Evolutionary conservation across 202 grass and related monocot genomes (phyloP), one percentile per base, ranked within the genome.

Genomic region (Panicum virgatum): DNA sequence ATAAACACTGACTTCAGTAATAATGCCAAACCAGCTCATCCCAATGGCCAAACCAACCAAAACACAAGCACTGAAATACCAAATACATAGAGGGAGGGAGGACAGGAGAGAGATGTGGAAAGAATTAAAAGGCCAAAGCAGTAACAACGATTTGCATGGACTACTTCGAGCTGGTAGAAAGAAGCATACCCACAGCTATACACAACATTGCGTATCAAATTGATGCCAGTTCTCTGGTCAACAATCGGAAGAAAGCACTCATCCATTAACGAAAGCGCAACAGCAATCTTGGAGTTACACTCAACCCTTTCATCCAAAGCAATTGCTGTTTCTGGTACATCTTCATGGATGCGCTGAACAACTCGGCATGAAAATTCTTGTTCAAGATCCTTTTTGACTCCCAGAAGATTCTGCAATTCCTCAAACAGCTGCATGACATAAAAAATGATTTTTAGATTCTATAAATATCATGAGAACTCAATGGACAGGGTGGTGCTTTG

Each of bases 161-260:
- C 48, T 63, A 66, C 20, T 9, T 34, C 8, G 20, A 50, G 43
- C 20, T 62, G 59, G n/a, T 62, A 83, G 57, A 66, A 88, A 82
- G 59, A 81, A 90, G 77, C 96, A 23, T 94, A 99, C 96, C 89
- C 91, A 75, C 96, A 94, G 77, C 89, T 92, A 78, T 96, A 96
- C 38, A 99, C 74, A 63, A 92, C 93, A 89, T 99, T 99, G 77
- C 50, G 93, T 78, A 99, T 91, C 74, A 99, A 83, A 59, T 94
- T 89, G 86, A 99, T 94, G 50, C 96, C 93, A 87, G 93, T 96
- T 89, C 96, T 90, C 80, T 96, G 85, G 85, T 99, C 96, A 87
- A 93, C 39, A 66, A 99, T 92, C 1, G 96, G 96, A 80, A 84
- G 75, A 90, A 99, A 99, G 76, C 96, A 99, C 75, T 99, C 96